phyloP scores from a whole-genome alignment of 371 early-diverging fungal genomes.

The Dichotomocladium elegans region DNA sequence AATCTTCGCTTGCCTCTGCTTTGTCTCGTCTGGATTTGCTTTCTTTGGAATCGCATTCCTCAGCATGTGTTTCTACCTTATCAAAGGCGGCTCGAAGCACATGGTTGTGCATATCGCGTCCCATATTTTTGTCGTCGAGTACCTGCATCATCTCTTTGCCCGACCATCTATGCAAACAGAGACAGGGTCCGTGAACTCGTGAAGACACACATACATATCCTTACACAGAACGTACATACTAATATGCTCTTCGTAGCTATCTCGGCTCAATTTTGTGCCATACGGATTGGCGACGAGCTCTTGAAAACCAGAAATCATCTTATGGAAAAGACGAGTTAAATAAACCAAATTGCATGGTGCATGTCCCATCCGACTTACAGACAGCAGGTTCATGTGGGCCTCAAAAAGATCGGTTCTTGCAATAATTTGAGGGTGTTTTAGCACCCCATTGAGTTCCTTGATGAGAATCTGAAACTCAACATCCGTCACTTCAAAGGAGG shows the following conservation, averaged over 20 bases:
- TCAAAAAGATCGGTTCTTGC: no score
- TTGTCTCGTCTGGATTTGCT: neutral
- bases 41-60: neutral
- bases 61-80: slow-evolving; percentile 16
- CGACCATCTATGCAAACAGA: slow-evolving; percentile 27
- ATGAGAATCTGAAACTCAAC: slow-evolving; percentile 24
- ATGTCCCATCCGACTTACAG: no score
- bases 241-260: slow-evolving; percentile 38
- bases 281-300: neutral
- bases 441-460: slow-evolving; percentile 35
- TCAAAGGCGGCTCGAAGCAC: slow-evolving; percentile 25
- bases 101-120: slow-evolving; percentile 3
- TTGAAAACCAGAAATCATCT: neutral
- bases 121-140: slow-evolving; percentile 23
- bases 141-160: slow-evolving; percentile 22
- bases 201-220: neutral
- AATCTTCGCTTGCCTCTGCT: neutral
- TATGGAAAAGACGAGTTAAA: neutral
- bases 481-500: slow-evolving; percentile 51
- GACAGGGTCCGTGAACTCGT: neutral
- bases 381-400: no score
- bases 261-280: slow-evolving; percentile 14
- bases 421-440: neutral
- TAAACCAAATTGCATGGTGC: no score
- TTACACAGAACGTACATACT: slow-evolving; percentile 24